Evolutionary conservation across 371 early-diverging fungal genomes (phyloP).

Genomic region (Catenaria anguillulae): DNA sequence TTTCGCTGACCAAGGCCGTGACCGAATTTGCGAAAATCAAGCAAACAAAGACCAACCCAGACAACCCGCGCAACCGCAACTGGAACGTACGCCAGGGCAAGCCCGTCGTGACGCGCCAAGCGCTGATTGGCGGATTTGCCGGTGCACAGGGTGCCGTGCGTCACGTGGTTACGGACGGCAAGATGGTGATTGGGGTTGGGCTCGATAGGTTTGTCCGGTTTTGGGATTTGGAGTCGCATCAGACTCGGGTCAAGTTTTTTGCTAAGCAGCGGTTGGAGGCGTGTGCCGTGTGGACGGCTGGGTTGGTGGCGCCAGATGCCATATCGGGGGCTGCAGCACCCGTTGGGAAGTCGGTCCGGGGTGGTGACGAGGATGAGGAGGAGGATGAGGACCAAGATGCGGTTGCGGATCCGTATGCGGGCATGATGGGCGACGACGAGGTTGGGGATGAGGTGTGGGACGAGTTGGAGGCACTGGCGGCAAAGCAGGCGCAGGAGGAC

Average conservation of each 20-base stretch:
- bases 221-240: background rate
- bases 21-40: background rate
- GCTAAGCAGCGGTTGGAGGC: background rate
- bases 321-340: conserved; percentile 11
- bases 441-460: too few species aligned
- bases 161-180: background rate
- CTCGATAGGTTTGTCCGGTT: background rate
- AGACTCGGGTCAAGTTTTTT: background rate
- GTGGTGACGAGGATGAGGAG: conserved; percentile 17
- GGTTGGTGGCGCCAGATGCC: too few species aligned
- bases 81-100: background rate
- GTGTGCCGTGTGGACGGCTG: background rate
- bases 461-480: too few species aligned
- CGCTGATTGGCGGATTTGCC: background rate
- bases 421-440: too few species aligned
- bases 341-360: conserved; percentile 3
- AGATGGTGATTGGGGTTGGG: background rate
- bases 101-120: background rate
- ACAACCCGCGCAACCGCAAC: background rate
- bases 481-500: too few species aligned
- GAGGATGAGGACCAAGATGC: conserved; percentile 19
- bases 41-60: background rate
- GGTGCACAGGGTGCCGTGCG: background rate
- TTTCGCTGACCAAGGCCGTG: background rate
- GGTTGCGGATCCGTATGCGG: background rate